These are phyloP conservation scores for Ogataea kodamae DNA, from an alignment of 805 yeast genomes.

Conservation along the genomic window DNA sequence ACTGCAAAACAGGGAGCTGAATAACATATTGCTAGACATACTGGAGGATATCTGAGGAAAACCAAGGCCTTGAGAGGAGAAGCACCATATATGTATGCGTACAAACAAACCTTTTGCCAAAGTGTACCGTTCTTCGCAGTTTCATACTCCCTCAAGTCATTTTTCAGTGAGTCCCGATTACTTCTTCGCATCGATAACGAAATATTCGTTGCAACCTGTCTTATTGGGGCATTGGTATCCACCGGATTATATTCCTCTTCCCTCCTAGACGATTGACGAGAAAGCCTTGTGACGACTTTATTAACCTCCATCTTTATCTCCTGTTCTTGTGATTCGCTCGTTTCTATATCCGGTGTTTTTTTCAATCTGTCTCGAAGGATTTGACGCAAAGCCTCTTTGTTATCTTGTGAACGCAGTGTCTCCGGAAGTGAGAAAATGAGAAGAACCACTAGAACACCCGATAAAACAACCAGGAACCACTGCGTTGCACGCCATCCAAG, in stretches of 20 bases:
- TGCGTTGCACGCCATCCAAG: constrained; percentile 92
- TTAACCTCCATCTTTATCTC: constrained; percentile 24
- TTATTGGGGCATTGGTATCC: constrained; percentile 36
- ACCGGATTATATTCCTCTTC: constrained; percentile 23
- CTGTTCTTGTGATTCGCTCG: constrained; percentile 7
- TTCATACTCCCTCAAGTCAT: constrained; percentile 22
- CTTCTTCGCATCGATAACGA: constrained; percentile 20
- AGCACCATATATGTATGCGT: constrained; percentile 45
- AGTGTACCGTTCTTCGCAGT: constrained; percentile 17
- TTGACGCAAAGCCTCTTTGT: constrained; percentile 49
- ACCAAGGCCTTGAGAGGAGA: constrained; percentile 61
- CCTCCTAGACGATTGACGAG: constrained; percentile 25
- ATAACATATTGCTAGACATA: constrained; percentile 57
- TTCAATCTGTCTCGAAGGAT: constrained; percentile 38
- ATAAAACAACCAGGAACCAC: constrained; percentile 72
- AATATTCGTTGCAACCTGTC: constrained; percentile 29
- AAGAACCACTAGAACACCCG: constrained; percentile 49
- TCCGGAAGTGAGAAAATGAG: constrained; percentile 69
- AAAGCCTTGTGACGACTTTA: constrained; percentile 34
- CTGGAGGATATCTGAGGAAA: constrained; percentile 71
- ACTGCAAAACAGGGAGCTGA: constrained; percentile 71
- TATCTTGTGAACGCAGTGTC: constrained; percentile 64
- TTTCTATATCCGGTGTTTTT: constrained; percentile 17
- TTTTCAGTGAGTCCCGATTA: constrained; percentile 20
- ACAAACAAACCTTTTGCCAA: constrained; percentile 24